Evolutionary conservation across 192 early-diverging fungal genomes (phyloP), one percentile per base, ranked within the genome.

Genomic region (Lobosporangium transversale): DNA sequence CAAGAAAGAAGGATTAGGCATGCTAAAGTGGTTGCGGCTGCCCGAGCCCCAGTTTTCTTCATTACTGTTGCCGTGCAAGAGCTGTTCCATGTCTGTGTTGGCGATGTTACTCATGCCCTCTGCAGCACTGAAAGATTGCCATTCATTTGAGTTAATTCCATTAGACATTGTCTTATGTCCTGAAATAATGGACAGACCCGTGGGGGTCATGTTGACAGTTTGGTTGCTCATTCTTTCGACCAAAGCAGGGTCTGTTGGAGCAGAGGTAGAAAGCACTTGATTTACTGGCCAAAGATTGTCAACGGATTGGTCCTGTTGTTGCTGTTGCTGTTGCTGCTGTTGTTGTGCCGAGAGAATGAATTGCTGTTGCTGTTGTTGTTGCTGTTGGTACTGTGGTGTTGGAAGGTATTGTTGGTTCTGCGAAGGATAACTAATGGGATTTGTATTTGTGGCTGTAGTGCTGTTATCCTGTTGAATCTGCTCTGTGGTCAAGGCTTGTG

Each of bases 1-100:
- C 73, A 76, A 67, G 20, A 67, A 76, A 14, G 73, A 76, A 27
- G 73, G 65, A 40, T 76, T 65, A 6, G 73, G 73, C 48, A 76
- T 55, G 29, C 59, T 76, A 23, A 76, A 76, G 47, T 67, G 64
- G 40, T 57, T 66, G n/a, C 59, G 35, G 27, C 26, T 35, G 17
- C 53, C 58, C 0, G 73, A 50, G 4, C 63, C 64, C 62, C 64
- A 76, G 59, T 76, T 62, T 44, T 76, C 73, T 20, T 76, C 73
- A 20, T 67, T 76, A 24, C 50, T 59, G 49, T 76, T 65, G 9
- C 51, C 53, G 11, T 64, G 61, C 17, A 67, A 47, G 9, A 51
- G 36, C 58, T 75, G 71, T 26, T 75, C 73, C 73, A 76, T 76
- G 15, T 76, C 65, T 24, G 64, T 36, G 27, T 76, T 65, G 42